Evolutionary conservation across 208 protist genomes (phyloP).

Genomic region (Trypanosoma conorhini): DNA sequence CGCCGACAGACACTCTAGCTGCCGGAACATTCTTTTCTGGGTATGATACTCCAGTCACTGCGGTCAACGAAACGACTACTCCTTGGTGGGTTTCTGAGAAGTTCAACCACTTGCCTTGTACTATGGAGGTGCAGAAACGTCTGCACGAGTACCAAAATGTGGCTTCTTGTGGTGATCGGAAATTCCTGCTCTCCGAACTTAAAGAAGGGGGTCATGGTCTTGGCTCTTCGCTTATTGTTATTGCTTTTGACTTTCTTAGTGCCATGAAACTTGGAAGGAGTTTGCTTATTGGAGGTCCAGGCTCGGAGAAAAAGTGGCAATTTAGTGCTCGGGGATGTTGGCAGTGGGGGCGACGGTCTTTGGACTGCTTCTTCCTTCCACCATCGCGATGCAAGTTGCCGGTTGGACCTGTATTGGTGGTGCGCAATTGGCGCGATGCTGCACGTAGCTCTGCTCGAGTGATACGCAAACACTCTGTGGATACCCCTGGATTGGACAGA

Average conservation of each 20-base stretch:
- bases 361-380: conserved; percentile 33
- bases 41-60: conserved; percentile 6
- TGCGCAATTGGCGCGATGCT: conserved; percentile 1
- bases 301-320: conserved; percentile 5
- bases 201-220: conserved; percentile 24
- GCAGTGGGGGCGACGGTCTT: not conserved
- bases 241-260: conserved; percentile 31
- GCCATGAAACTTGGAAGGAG: conserved; percentile 24
- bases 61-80: not conserved
- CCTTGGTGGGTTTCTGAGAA: conserved; percentile 20
- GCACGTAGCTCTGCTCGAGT: not conserved
- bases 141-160: conserved; percentile 21
- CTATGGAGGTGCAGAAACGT: conserved; percentile 23
- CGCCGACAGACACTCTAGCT: not conserved
- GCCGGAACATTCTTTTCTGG: conserved; percentile 6
- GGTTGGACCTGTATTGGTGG: not conserved
- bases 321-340: conserved; percentile 20
- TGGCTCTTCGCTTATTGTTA: conserved; percentile 19
- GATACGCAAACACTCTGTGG: conserved; percentile 29
- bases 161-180: not conserved
- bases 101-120: conserved; percentile 24
- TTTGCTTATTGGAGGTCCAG: conserved; percentile 11
- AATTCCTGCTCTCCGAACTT: conserved; percentile 17
- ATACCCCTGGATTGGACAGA: conserved; percentile 17
- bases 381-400: conserved; percentile 18